Evolutionary conservation across 495 filamentous ascomycete species (phyloP).

Genomic region (Lepidopterella palustris): DNA sequence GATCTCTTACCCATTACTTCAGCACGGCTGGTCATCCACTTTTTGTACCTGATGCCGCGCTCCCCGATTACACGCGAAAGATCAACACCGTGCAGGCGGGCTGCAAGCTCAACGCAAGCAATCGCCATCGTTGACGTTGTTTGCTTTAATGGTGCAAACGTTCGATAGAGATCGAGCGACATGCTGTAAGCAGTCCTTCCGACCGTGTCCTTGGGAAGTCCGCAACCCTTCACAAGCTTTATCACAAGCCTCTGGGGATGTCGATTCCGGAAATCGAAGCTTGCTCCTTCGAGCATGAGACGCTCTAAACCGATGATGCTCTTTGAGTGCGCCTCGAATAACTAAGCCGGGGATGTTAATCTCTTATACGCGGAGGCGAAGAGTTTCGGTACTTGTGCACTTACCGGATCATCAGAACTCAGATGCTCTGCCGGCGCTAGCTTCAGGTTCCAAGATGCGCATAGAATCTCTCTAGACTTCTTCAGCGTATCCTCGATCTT

Average conservation of each 20-base stretch:
- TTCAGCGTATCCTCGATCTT: conserved; percentile 98
- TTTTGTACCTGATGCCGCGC: conserved; percentile 39
- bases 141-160: conserved; percentile 85
- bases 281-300: conserved; percentile 85
- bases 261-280: conserved; percentile 90
- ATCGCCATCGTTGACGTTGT: conserved; percentile 71
- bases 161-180: conserved; percentile 83
- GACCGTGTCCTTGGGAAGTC: conserved; percentile 45
- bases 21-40: conserved; percentile 56
- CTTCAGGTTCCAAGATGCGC: conserved; percentile 81
- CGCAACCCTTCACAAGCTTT: conserved; percentile 59
- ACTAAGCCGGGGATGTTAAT: conserved; percentile 39
- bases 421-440: conserved; percentile 62
- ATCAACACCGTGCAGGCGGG: conserved; percentile 52
- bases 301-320: conserved; percentile 82
- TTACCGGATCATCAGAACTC: conserved; percentile 74
- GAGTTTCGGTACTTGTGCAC: conserved; percentile 9
- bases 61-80: conserved; percentile 43
- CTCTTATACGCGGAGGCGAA: neutral
- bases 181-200: conserved; percentile 64
- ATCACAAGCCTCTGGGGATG: conserved; percentile 76
- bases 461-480: conserved; percentile 89
- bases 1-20: conserved; percentile 57
- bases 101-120: conserved; percentile 72
- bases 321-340: conserved; percentile 69